Base-by-base conservation (phyloP, 169 alveolate species). In the Prorocentrum cordatum region DNA sequence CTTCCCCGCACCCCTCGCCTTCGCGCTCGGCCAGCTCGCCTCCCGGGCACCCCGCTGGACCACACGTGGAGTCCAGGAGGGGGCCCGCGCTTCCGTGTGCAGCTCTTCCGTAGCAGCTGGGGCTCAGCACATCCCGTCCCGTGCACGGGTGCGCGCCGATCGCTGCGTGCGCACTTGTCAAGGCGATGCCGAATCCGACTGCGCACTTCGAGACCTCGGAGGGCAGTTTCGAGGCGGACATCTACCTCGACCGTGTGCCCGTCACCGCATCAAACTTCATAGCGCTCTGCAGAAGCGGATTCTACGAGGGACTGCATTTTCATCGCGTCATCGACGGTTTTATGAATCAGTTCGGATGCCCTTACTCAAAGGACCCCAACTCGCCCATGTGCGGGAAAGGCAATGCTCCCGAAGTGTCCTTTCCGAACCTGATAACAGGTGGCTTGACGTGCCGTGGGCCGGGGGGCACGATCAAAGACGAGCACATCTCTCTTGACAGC, bases 331-430 rank as follows among this genome's bases (percentile, higher is more conserved):
- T 70, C 62, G 29, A 58, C 22, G 38, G 36, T 9, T 70, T 39
- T 61, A 70, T 39, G 82, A 70, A 36, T 35, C 82, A 70, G 62
- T 70, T 70, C 62, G 82, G 82, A 3, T 70, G 82, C 82, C 82
- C 82, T n/a, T 38, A 4, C 82, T 29, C 82, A 4, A 70, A 70
- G 62, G 61, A 70, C 82, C 42, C 82, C 32, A 70, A 33, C 36
- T 18, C 35, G 36, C 35, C 82, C 54, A 35, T 27, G 16, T 32
- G 42, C 36, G 82, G 82, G 35, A 70, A 58, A 24, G 82, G 82
- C 18, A 61, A 61, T 32, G 62, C 82, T 4, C 45, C 22, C 38
- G 54, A 35, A 6, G 61, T 12, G 62, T 36, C 82, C 31, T n/a
- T n/a, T n/a, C n/a, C n/a, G n/a, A n/a, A n/a, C n/a, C n/a, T n/a